phyloP scores from a whole-genome alignment of 306 rosid species.

The Fragaria iinumae region DNA sequence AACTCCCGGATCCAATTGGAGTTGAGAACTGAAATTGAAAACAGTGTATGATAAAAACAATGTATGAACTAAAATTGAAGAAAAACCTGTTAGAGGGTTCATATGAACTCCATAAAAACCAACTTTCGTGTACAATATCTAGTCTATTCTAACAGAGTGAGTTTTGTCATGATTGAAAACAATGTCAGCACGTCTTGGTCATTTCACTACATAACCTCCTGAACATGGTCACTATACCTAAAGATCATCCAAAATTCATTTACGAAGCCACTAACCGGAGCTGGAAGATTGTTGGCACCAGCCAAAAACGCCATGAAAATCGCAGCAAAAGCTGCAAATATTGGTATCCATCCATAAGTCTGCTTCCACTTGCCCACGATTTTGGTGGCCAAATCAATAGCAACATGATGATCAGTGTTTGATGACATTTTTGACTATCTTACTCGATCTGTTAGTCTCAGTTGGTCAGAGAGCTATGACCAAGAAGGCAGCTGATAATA shows the following conservation, averaged over 20 bases:
- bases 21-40: slow-evolving; percentile 25
- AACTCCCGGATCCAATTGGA: slow-evolving; percentile 19
- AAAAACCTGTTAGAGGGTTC: neutral
- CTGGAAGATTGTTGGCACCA: slow-evolving; percentile 33
- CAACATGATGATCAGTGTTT: neutral
- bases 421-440: neutral
- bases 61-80: slow-evolving; percentile 17
- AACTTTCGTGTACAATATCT: neutral
- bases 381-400: slow-evolving; percentile 11
- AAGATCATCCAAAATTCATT: neutral
- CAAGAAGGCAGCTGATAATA: neutral
- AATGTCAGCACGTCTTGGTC: neutral
- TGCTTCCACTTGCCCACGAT: slow-evolving; percentile 26
- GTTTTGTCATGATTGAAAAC: neutral
- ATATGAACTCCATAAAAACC: neutral
- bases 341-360: slow-evolving; percentile 31
- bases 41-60: too few relatives aligned
- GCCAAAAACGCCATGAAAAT: slow-evolving; percentile 21
- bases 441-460: neutral
- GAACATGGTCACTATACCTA: neutral
- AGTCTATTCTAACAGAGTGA: too few relatives aligned
- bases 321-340: slow-evolving; percentile 29
- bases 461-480: neutral
- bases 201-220: neutral
- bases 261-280: slow-evolving; percentile 25